Conservation (phyloP, 2,329 filamentous ascomycete species). For the Stemphylium vesicarium region DNA sequence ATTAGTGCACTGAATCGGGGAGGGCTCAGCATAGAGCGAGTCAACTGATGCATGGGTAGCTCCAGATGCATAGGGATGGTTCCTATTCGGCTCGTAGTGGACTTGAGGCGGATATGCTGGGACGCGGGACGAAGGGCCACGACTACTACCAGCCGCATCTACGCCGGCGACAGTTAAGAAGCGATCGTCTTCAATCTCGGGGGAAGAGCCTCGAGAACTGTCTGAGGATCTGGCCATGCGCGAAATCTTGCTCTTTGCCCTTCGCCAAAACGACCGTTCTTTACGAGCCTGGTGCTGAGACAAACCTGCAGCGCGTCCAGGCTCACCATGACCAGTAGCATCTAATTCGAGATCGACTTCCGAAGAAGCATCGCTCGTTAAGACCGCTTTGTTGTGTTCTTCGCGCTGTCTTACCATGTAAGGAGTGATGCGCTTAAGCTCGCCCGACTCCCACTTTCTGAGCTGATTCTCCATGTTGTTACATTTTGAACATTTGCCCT, state of each 20-base stretch:
- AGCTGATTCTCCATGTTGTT: constrained; percentile 4
- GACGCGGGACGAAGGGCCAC: neutral
- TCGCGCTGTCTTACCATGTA: constrained; percentile 11
- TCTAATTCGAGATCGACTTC: constrained; percentile 8
- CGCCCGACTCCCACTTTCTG: constrained; percentile 14
- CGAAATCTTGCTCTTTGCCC: neutral
- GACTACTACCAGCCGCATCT: neutral
- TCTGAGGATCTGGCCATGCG: neutral
- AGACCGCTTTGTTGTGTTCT: neutral
- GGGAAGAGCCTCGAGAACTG: neutral
- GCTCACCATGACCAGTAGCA: neutral
- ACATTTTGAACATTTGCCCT: constrained; percentile 15
- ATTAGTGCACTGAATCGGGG: neutral
- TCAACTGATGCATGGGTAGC: neutral
- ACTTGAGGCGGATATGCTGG: neutral
- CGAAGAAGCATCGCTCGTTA: neutral
- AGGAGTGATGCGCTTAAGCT: constrained; percentile 14
- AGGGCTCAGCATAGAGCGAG: neutral
- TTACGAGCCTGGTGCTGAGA: neutral
- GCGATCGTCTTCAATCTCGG: neutral
- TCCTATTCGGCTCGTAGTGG: neutral
- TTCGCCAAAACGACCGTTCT: constrained; percentile 6
- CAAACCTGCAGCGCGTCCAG: neutral
- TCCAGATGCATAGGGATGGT: neutral
- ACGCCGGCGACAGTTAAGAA: constrained; percentile 5